Evolutionary conservation across 805 yeast species (phyloP), one percentile per base, ranked within the genome.

Genomic region (Kazachstania viticola): DNA sequence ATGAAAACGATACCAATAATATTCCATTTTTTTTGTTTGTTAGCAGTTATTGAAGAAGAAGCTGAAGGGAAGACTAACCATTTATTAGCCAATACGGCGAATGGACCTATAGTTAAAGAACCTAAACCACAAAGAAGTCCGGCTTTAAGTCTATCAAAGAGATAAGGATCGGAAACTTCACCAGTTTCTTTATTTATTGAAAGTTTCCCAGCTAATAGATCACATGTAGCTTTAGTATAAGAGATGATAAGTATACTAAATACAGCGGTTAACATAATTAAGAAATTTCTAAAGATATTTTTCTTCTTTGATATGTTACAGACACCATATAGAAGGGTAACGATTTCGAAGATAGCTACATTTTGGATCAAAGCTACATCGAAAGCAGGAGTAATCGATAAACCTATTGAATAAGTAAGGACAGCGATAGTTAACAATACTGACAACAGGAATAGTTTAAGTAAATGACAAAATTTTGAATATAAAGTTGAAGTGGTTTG

Each of bases 101-200:
- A 45, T 11, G 60, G 60, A 8, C 60, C 60, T 15, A 51, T 37
- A 1, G 51, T 28, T 24, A 54, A 38, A 6, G 56, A 45, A 17
- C 56, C 49, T 16, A 56, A 28, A 13, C 61, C 61, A 27, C 54
- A 49, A 13, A 53, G 41, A 31, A 56, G 37, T 17, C 52, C 42
- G 14, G 59, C 56, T 29, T 53, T 54, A 25, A 56, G 37, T 36
- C 61, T 47, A 34, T 54, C 58, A 28, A 56, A 56, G 12, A 56
- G 41, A 31, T 47, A 56, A 4, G 61, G 61, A 32, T 54, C 53
- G 17, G 45, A 46, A 11, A 55, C 44, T 32, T 54, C 59, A n/a
- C 56, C 56, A 0, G 61, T 56, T 14, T 44, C 49, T 30, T 44
- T 40, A 33, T 55, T 52, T 22, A 52, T 39, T 14, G 58, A 46